Conservation (phyloP, 2,329 filamentous ascomycete species). For the Neophaeococcomyces aloes region DNA sequence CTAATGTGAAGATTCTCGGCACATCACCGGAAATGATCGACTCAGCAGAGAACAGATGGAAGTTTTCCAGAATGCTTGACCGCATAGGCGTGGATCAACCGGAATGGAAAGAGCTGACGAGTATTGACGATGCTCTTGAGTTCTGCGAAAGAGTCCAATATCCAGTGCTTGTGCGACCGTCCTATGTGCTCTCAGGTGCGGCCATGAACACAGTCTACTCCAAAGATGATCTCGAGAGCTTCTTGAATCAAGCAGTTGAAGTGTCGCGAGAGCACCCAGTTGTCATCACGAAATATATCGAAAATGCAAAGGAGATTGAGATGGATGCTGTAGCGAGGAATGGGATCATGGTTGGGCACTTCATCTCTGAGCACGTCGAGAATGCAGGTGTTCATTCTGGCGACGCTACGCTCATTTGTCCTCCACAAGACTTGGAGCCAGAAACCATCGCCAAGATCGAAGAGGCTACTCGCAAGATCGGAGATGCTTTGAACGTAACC, state of each 20-base stretch:
- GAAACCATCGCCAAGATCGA: conserved; percentile 87
- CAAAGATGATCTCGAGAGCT: conserved; percentile 78
- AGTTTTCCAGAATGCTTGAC: conserved; percentile 97
- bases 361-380: conserved; percentile 97
- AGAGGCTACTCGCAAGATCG: conserved; percentile 92
- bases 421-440: conserved; percentile 80
- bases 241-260: conserved; percentile 79
- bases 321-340: conserved; percentile 96
- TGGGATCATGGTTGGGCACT: conserved; percentile 83
- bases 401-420: conserved; percentile 88
- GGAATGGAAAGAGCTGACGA: conserved; percentile 94
- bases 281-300: conserved; percentile 98
- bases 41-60: conserved; percentile 92
- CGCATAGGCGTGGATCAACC: conserved; percentile 91
- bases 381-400: conserved; percentile 98
- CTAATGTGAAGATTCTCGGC: conserved; percentile 84
- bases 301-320: conserved; percentile 98
- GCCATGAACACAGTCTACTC: conserved; percentile 99
- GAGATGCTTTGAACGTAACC: conserved; percentile 83
- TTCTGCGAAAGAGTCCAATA: conserved; percentile 88
- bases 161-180: conserved; percentile 87
- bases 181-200: conserved; percentile 91
- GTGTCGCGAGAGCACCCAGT: conserved; percentile 94
- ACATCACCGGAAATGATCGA: conserved; percentile 99
- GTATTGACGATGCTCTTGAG: conserved; percentile 74